Conservation (phyloP, 371 early-diverging fungal genomes). For the Rhizopus microsporus region DNA sequence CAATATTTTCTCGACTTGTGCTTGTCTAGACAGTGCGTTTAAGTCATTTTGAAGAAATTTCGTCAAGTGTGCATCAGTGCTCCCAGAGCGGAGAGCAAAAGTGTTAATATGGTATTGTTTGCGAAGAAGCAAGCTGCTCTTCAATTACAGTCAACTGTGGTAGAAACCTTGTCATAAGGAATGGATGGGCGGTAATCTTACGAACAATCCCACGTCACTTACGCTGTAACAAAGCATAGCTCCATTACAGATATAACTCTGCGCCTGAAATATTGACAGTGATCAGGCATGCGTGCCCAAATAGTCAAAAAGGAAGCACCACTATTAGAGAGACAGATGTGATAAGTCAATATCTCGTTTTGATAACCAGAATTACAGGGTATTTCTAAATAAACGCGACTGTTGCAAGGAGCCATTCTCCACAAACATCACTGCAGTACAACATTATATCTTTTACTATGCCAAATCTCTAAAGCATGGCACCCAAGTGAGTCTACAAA, state of each 20-base stretch:
- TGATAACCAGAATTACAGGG: too few species aligned
- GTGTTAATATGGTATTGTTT: constrained; percentile 4
- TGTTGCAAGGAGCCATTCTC: neutral
- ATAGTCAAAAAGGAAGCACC: too few species aligned
- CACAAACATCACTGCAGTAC: too few species aligned
- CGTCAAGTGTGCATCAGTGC: constrained; percentile 13
- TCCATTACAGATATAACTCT: neutral
- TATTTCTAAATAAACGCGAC: too few species aligned
- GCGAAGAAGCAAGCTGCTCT: neutral
- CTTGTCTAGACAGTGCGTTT: constrained; percentile 1
- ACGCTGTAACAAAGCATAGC: neutral
- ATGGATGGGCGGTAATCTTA: constrained; percentile 2
- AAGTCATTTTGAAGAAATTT: constrained; percentile 11
- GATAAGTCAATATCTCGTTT: too few species aligned
- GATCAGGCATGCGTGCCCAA: too few species aligned
- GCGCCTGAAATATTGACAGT: too few species aligned
- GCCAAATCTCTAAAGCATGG: neutral
- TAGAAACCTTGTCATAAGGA: neutral
- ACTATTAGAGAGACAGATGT: too few species aligned
- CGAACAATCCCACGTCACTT: constrained; percentile 9
- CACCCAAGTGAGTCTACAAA: too few species aligned
- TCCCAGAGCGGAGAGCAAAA: constrained; percentile 1
- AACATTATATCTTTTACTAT: too few species aligned
- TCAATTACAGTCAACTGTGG: constrained; percentile 4
- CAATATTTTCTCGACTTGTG: neutral